A percentile compares a stretch with the other conserved stretches of the same genome.
phyloP scores from a whole-genome alignment of 148 eudicot genomes.

The Agrostemma githago region DNA sequence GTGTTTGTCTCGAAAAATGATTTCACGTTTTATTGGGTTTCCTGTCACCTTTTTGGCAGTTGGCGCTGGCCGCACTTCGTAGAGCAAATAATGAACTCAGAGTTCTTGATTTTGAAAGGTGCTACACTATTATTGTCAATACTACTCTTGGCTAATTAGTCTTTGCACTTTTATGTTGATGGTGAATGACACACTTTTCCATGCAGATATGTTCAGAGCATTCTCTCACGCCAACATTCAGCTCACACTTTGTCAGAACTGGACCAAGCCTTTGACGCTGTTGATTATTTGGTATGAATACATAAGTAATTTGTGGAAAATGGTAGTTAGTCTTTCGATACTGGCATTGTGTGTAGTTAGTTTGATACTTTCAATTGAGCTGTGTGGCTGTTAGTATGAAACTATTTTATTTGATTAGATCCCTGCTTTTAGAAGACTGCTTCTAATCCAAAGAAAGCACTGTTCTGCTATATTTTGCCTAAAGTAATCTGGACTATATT shows the following conservation, averaged over 20 bases:
- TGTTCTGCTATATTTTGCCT: background rate
- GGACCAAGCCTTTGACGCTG: slow-evolving; percentile 47
- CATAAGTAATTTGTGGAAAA: background rate
- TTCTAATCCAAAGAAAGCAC: background rate
- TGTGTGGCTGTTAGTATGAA: background rate
- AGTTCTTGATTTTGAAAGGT: slow-evolving; percentile 83
- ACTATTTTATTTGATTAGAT: background rate
- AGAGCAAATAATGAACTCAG: slow-evolving; percentile 54
- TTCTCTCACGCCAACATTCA: slow-evolving; percentile 65
- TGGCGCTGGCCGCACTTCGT: slow-evolving; percentile 83
- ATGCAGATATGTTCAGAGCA: slow-evolving; percentile 60
- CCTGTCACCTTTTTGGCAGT: slow-evolving; percentile 36
- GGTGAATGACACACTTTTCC: background rate
- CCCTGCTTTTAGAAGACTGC: background rate
- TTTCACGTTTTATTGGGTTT: background rate
- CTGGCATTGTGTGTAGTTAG: background rate
- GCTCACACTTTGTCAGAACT: slow-evolving; percentile 54
- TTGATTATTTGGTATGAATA: slow-evolving; percentile 53
- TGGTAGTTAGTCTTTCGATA: background rate
- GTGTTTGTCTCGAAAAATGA: background rate
- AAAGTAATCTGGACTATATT: background rate
- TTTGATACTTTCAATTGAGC: background rate
- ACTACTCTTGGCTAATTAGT: background rate
- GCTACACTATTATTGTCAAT: slow-evolving; percentile 13
- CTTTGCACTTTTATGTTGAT: slow-evolving; percentile 1